Percentiles rank a stretch among this genome's conserved stretches.
These are phyloP conservation scores for Kwoniella botswanensis DNA, from an alignment of 768 basidiomycete species.

Conservation along the genomic window DNA sequence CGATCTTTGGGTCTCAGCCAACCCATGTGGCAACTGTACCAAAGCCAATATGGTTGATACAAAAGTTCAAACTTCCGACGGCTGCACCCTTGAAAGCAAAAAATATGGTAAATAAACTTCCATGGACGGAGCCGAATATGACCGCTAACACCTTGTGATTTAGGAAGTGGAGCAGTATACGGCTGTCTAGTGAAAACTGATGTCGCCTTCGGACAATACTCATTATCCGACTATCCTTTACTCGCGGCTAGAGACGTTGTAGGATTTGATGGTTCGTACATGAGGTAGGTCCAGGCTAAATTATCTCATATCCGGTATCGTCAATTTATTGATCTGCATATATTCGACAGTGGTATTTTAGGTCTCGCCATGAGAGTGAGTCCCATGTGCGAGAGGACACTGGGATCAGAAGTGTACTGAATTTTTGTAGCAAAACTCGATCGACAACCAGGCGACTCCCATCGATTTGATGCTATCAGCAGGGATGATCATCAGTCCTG, in stretches of 20 bases:
- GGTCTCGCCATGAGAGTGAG: conserved; percentile 15
- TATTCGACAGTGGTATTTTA: conserved; percentile 7
- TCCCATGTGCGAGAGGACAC: neutral
- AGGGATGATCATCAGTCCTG: conserved; percentile 2
- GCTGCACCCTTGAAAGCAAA: conserved; percentile 5
- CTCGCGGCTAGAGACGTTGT: conserved; percentile 1
- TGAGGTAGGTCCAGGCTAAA: conserved; percentile 4
- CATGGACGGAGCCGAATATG: neutral
- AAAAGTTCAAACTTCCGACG: neutral
- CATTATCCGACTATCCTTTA: conserved; percentile 1
- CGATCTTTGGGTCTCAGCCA: conserved; percentile 17
- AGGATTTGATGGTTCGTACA: conserved; percentile 15
- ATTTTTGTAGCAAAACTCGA: conserved; percentile 2
- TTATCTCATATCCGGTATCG: neutral
- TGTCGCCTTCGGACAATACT: conserved; percentile 10
- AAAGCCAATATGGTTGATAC: conserved; percentile 2
- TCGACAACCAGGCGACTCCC: conserved; percentile 4
- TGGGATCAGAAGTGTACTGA: neutral
- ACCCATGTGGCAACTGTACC: conserved; percentile 7
- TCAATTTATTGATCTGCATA: neutral
- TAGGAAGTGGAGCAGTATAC: conserved; percentile 12
- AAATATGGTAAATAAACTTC: conserved; percentile 9
- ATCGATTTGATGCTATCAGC: conserved; percentile 1
- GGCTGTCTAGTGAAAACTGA: conserved; percentile 16
- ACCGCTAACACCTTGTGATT: neutral